Evolutionary conservation across 768 basidiomycete genomes (phyloP), one percentile per base, ranked within the genome.

Genomic region (Imleria badia): DNA sequence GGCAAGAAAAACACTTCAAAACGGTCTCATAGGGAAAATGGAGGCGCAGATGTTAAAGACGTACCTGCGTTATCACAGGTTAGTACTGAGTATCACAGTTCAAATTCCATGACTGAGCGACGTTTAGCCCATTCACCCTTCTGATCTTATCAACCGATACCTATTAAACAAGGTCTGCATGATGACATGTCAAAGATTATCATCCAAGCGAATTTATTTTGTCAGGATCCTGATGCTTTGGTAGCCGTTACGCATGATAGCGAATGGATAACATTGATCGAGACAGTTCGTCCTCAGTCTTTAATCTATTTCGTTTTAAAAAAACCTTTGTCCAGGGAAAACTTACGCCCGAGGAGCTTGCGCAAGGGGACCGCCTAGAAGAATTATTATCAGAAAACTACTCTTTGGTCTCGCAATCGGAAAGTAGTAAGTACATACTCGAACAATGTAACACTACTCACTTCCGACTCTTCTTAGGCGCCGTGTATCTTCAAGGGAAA

Each of bases 181-280:
- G n/a, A n/a, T n/a, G 22, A 7, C 20, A 6, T 39, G 6, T 31
- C n/a, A 10, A 6, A 14, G n/a, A 17, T 10, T 5, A 15, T 48
- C 6, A 6, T n/a, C 42, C 23, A 6, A 29, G 3, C 20, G 15
- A 36, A 29, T 15, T 45, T 44, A 6, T n/a, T 12, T 13, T 5
- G 2, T 19, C 23, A 58, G 56, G 11, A 40, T 36, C 42, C 36
- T 5, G 15, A 23, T 2, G 56, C 38, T 23, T 12, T 31, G 36
- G 46, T 58, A 17, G 57, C 53, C 9, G 12, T 60, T 20, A 55
- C 57, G 2, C 60, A 60, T 42, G 56, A 59, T 35, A 41, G 10
- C 0, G 45, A 51, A 17, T 59, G 57, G 56, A 53, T 54, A 2
- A 8, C 5, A 9, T 35, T 58, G 49, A 17, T 60, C 5, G 29